Base-by-base conservation (phyloP, 164 flowering plant genomes). In the Magnolia changhungtana region DNA sequence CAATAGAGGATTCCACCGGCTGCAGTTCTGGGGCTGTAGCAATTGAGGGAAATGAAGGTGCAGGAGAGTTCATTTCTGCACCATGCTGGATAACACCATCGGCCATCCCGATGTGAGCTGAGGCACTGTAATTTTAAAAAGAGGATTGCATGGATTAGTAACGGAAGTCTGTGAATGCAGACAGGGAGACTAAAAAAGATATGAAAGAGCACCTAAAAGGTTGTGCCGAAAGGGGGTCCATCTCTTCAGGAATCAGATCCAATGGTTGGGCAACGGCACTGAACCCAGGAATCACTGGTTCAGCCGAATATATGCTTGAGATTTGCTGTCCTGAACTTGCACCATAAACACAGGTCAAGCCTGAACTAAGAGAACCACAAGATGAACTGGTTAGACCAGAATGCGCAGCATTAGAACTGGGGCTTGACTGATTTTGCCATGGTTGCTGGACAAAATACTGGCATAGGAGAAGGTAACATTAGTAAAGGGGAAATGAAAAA, bases 371-470 rank as follows among this genome's bases (percentile, higher is more conserved):
- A 76, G 85, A 80, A 80, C 84, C 84, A 51, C 80, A 84, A 77
- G 92, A 79, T 68, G 90, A 73, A 70, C 84, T 80, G 67, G 90
- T 76, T 72, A 85, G 78, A 75, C 87, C 88, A 81, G 87, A 79
- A 72, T 92, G 80, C 68, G 78, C 7, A 50, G 88, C 78, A 81
- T 83, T 87, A 75, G 95, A 83, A 76, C 80, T 86, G 69, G 45
- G 45, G 45, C 45, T 37, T 37, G 98, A 81, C 75, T 92, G 96
- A 81, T 89, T 94, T 86, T 94, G 96, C 97, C 92, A 91, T 23
- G 98, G 97, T 78, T 90, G 86, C 75, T 93, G 82, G 77, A 89
- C 93, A 87, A 96, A 96, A 82, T 93, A 98, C 99, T 96, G 77
- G 59, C 51, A 68, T 11, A 65, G 50, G 75, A 31, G 65, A 55